Evolutionary conservation across 2,329 filamentous ascomycete genomes (phyloP).

Genomic region (Talaromyces sp.): DNA sequence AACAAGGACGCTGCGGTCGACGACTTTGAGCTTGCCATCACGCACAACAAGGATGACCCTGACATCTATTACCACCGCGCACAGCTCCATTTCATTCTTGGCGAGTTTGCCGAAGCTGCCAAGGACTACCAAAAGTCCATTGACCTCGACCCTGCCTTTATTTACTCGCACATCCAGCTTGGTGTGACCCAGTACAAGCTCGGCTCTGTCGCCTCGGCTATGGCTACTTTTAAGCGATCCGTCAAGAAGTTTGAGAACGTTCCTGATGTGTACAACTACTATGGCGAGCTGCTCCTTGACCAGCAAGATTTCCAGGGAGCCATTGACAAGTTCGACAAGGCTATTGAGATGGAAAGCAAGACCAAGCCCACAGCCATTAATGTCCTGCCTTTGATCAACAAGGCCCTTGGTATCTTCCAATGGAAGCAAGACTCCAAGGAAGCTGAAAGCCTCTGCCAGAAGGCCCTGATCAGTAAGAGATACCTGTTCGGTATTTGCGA

Average conservation of each 20-base stretch:
- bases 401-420: conserved; percentile 93
- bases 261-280: conserved; percentile 99
- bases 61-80: conserved; percentile 99
- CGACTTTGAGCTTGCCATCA: conserved; percentile 81
- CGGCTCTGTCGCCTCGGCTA: conserved; percentile 93
- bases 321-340: conserved; percentile 95
- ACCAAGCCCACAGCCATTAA: conserved; percentile 95
- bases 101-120: conserved; percentile 85
- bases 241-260: conserved; percentile 98
- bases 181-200: conserved; percentile 99
- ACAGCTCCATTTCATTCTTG: conserved; percentile 95
- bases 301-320: conserved; percentile 94
- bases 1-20: conserved; percentile 79
- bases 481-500: conserved; percentile 16
- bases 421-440: conserved; percentile 96
- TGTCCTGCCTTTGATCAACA: conserved; percentile 95
- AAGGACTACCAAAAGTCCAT: conserved; percentile 99
- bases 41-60: conserved; percentile 80
- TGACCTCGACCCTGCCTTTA: conserved; percentile 90
- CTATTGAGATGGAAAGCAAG: conserved; percentile 98
- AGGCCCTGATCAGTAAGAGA: conserved; percentile 84
- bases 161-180: conserved; percentile 98
- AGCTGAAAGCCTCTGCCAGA: conserved; percentile 93
- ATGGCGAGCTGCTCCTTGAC: conserved; percentile 92
- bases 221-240: conserved; percentile 95